phyloP scores from a whole-genome alignment of 495 filamentous ascomycete genomes.

The Xylona heveae region DNA sequence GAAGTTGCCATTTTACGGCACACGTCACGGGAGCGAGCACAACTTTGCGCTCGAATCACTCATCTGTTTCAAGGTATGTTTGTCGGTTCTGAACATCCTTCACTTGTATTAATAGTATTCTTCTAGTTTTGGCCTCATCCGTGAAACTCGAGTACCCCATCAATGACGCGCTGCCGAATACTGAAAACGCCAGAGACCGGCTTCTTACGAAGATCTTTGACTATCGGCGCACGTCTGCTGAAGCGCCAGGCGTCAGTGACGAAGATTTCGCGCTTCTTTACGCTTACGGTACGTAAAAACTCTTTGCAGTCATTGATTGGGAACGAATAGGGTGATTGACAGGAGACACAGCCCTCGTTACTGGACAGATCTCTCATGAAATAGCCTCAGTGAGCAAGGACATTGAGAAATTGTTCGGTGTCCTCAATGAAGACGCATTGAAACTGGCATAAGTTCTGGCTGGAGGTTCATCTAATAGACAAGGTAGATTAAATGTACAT shows the following conservation, averaged over 20 bases:
- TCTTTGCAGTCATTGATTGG: not conserved
- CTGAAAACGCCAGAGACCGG: slow-evolving; percentile 57
- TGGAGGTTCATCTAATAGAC: no score
- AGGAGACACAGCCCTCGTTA: slow-evolving; percentile 34
- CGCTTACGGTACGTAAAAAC: slow-evolving; percentile 40
- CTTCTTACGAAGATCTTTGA: slow-evolving; percentile 77
- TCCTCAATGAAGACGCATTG: slow-evolving; percentile 50
- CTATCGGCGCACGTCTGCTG: slow-evolving; percentile 52
- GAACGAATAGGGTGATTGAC: no score
- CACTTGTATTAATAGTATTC: no score
- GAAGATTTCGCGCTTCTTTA: slow-evolving; percentile 52
- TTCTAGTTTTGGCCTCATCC: slow-evolving; percentile 62
- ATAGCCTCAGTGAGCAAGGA: slow-evolving; percentile 45
- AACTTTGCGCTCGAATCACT: slow-evolving; percentile 68
- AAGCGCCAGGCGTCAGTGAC: slow-evolving; percentile 28
- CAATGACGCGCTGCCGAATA: slow-evolving; percentile 67
- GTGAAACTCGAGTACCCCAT: slow-evolving; percentile 87
- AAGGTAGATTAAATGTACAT: no score
- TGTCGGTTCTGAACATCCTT: no score
- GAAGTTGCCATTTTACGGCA: slow-evolving; percentile 59
- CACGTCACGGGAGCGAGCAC: slow-evolving; percentile 57
- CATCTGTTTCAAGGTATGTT: slow-evolving; percentile 68
- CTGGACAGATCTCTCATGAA: slow-evolving; percentile 45
- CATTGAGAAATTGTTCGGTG: slow-evolving; percentile 53
- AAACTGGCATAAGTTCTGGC: no score